Base-by-base conservation (phyloP, 345 rosid genomes). In the Moricandia moricandioides region DNA sequence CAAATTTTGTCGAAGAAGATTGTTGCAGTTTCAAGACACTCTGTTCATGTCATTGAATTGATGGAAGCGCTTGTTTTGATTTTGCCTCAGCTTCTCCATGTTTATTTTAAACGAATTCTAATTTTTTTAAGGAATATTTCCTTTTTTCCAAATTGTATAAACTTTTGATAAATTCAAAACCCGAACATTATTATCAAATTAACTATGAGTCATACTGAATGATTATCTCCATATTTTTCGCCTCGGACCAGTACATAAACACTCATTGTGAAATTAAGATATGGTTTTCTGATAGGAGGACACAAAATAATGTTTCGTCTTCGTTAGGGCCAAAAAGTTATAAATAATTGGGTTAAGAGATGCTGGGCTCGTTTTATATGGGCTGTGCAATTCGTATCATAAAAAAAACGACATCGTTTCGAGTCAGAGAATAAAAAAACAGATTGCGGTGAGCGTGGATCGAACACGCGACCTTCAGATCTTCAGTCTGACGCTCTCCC, bases 401-500 rank as follows among this genome's bases (percentile, higher is more conserved):
- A 39, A 4, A 49, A n/a, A 52, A 71, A 62, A 63, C 39, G 62
- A 0, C 30, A 0, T 7, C 70, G 40, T 24, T 35, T 30, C 21
- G 24, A 1, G 1, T 21, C 17, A 1, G 13, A 21, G 9, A 43
- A 43, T 43, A 43, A 43, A 43, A 47, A 11, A n/a, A n/a, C 1
- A 13, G 3, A 6, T 6, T 88, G 93, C 97, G 93, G 93, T 89
- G 96, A 87, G 85, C 96, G 87, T 91, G 90, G 91, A 88, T 86
- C 91, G 97, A 91, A 91, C 93, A 89, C 92, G 89, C 86, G 96
- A 81, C 97, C 96, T 92, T 87, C 92, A 89, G 93, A 92, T 92
- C 96, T 89, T 92, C 96, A 89, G 93, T 88, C 96, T 88, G 96
- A 89, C 90, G 93, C 96, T 89, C 96, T 88, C 93, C 92, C 93